Conservation (phyloP, 2,329 filamentous ascomycete genomes). For the Venturia carpophila region DNA sequence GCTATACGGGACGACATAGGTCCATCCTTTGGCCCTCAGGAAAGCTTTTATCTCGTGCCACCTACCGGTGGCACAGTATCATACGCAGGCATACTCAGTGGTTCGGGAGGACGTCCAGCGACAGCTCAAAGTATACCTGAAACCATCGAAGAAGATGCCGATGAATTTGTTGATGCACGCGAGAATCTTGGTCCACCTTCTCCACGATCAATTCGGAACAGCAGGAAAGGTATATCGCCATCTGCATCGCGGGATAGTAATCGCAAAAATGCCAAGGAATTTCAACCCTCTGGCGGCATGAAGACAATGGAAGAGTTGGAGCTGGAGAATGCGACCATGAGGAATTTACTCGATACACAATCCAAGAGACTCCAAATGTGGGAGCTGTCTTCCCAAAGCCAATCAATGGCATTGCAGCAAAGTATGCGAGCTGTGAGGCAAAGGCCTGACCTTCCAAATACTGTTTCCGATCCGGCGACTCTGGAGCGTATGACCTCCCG, state of each 20-base stretch:
- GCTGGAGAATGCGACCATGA: constrained; percentile 79
- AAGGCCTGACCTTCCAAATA: constrained; percentile 11
- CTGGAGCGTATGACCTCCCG: constrained; percentile 11
- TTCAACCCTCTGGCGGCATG: constrained; percentile 33
- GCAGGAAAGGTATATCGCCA: constrained; percentile 28
- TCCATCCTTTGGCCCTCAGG: constrained; percentile 44
- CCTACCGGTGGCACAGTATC: constrained; percentile 85
- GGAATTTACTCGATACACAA: constrained; percentile 76
- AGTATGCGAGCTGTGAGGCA: constrained; percentile 20
- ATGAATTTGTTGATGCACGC: constrained; percentile 83
- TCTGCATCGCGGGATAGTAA: constrained; percentile 24
- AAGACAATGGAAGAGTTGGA: constrained; percentile 82
- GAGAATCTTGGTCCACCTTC: constrained; percentile 51
- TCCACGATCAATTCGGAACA: constrained; percentile 35
- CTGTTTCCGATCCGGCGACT: constrained; percentile 5
- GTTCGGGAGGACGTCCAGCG: constrained; percentile 39
- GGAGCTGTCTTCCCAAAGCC: constrained; percentile 84
- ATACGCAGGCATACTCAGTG: constrained; percentile 73
- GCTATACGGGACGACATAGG: constrained; percentile 63
- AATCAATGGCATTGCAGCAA: constrained; percentile 67
- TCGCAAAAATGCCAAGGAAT: background rate
- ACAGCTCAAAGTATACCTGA: constrained; percentile 27
- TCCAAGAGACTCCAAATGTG: constrained; percentile 85
- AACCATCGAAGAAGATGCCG: constrained; percentile 41
- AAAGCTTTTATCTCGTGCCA: constrained; percentile 91